These are phyloP conservation scores for Gentiana straminea DNA, from an alignment of 257 asterid genomes.

Conservation along the genomic window DNA sequence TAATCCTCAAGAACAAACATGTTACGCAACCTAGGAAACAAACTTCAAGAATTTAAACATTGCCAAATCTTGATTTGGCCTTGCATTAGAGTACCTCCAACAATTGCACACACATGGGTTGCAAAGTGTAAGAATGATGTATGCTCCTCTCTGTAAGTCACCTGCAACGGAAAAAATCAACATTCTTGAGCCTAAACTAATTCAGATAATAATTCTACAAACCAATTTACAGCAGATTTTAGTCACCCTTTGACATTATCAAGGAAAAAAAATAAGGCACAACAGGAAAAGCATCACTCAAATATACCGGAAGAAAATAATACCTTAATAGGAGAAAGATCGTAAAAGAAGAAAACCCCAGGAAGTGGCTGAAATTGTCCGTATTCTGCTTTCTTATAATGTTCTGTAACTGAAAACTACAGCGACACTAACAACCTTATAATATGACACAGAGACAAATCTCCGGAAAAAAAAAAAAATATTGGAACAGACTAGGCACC, in stretches of 20 bases:
- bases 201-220: not conserved
- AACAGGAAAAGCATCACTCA: too few species aligned
- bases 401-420: constrained; percentile 98
- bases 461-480: constrained; percentile 2
- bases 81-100: constrained; percentile 56
- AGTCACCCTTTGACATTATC: too few species aligned
- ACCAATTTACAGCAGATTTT: not conserved
- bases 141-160: constrained; percentile 77
- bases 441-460: not conserved
- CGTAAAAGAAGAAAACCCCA: constrained; percentile 92
- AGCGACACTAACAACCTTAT: constrained; percentile 11
- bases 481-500: constrained; percentile 31
- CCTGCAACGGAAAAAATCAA: constrained; percentile 36
- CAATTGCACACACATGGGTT: constrained; percentile 88
- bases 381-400: constrained; percentile 54
- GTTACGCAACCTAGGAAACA: too few species aligned
- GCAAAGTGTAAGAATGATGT: constrained; percentile 83
- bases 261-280: too few species aligned
- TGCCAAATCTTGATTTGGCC: not conserved
- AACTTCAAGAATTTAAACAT: not conserved
- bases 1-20: too few species aligned
- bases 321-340: constrained; percentile 95
- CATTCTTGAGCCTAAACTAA: not conserved
- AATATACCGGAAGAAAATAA: not conserved
- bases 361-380: constrained; percentile 56